Percentiles rank a stretch among this genome's conserved stretches.
Conservation (phyloP, 179 eudicot species). For the Silene noctiflora region DNA sequence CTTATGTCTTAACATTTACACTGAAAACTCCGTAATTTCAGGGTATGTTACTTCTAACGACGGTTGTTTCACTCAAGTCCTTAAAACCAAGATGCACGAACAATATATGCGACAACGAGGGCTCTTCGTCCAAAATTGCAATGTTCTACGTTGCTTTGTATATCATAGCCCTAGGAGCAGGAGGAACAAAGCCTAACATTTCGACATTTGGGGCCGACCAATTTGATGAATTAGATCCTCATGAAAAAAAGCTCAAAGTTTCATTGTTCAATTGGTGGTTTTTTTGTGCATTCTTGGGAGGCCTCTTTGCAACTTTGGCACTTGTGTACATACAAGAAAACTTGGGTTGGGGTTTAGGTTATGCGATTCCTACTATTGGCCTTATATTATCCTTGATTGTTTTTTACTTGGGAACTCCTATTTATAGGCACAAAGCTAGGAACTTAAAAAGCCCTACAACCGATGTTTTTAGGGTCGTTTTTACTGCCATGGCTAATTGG, state of each 20-base stretch:
- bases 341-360: slow-evolving; percentile 80
- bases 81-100: slow-evolving; percentile 55
- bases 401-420: slow-evolving; percentile 64
- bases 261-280: slow-evolving; percentile 97
- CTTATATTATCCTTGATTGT: slow-evolving; percentile 48
- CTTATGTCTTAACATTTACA: no score
- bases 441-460: slow-evolving; percentile 45
- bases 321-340: slow-evolving; percentile 84
- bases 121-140: slow-evolving; percentile 38
- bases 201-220: slow-evolving; percentile 91
- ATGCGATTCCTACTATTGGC: slow-evolving; percentile 68
- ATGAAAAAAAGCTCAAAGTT: slow-evolving; percentile 56
- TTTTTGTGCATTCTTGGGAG: slow-evolving; percentile 69
- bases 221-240: slow-evolving; percentile 57
- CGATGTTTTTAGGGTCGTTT: slow-evolving; percentile 43
- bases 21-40: slow-evolving; percentile 14
- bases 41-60: slow-evolving; percentile 81
- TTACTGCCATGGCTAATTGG: slow-evolving; percentile 40
- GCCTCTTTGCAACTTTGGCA: slow-evolving; percentile 52
- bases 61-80: slow-evolving; percentile 57
- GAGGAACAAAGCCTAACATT: slow-evolving; percentile 86
- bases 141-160: slow-evolving; percentile 70
- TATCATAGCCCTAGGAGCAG: slow-evolving; percentile 72
- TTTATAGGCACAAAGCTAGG: slow-evolving; percentile 61
- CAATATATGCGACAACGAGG: slow-evolving; percentile 51